A percentile compares a stretch with the other conserved stretches of the same genome.
Conservation (phyloP, 164 flowering plant genomes). For the Stephania cephalantha region DNA sequence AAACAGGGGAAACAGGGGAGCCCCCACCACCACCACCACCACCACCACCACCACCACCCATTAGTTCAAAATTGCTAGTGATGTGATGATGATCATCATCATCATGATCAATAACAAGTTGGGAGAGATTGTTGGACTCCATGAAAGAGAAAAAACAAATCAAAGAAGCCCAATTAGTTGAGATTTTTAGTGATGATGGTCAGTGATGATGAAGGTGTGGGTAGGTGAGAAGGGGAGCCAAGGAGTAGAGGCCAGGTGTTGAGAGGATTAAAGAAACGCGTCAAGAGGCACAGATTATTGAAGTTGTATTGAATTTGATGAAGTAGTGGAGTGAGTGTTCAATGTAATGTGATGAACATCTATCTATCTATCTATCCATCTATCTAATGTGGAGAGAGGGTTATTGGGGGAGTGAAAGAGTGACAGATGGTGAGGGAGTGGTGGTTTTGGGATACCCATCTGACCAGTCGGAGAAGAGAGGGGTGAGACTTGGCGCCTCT, state of each 20-base stretch:
- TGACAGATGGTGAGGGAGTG: conserved; percentile 15
- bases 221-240: conserved; percentile 1
- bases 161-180: background rate
- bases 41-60: background rate
- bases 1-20: too few species aligned
- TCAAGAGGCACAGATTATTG: background rate
- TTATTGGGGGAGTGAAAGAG: background rate
- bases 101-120: background rate
- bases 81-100: background rate
- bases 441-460: conserved; percentile 21
- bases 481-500: conserved; percentile 13
- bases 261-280: conserved; percentile 11
- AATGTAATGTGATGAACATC: too few species aligned
- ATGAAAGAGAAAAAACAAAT: background rate
- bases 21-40: too few species aligned
- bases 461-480: conserved; percentile 6
- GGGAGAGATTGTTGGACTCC: background rate
- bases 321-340: background rate
- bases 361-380: too few species aligned
- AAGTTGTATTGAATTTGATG: too few species aligned
- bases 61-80: background rate
- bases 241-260: conserved; percentile 9
- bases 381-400: background rate
- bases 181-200: background rate
- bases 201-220: background rate